Conservation (phyloP, 345 rosid genomes). For the Ceriops tagal region DNA sequence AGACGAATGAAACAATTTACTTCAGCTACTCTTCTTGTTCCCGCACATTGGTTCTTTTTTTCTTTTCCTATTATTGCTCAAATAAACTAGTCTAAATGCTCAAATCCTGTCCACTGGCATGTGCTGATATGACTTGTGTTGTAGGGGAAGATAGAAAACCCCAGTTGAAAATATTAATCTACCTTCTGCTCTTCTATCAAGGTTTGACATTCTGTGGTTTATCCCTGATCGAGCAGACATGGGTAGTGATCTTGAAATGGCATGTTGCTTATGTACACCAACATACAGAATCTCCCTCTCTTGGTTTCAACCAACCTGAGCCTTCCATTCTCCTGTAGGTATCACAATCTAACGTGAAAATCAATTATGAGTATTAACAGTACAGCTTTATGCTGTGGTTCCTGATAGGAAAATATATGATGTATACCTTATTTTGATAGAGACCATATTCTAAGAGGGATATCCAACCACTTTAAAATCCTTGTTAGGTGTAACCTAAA, state of each 20-base stretch:
- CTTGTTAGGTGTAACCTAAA: too few species aligned
- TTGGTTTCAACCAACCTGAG: slow-evolving; percentile 86
- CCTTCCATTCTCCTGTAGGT: slow-evolving; percentile 79
- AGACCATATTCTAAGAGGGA: too few species aligned
- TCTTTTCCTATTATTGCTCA: neutral
- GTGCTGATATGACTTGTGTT: slow-evolving; percentile 18
- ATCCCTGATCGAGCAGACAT: slow-evolving; percentile 95
- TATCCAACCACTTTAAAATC: too few species aligned
- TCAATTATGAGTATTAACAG: neutral
- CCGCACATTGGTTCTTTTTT: too few species aligned
- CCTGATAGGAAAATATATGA: too few species aligned
- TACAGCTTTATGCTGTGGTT: too few species aligned
- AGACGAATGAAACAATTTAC: too few species aligned
- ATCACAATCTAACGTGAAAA: slow-evolving; percentile 3
- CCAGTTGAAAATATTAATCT: slow-evolving; percentile 97
- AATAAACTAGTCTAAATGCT: slow-evolving; percentile 1
- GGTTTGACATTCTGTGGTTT: slow-evolving; percentile 94
- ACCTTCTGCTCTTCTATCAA: slow-evolving; percentile 93
- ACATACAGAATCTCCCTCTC: slow-evolving; percentile 82
- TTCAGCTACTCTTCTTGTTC: too few species aligned
- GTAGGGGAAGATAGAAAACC: slow-evolving; percentile 96
- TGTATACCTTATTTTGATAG: too few species aligned
- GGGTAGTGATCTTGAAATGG: slow-evolving; percentile 94
- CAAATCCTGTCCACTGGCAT: slow-evolving; percentile 12
- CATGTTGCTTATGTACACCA: slow-evolving; percentile 93